Base-by-base conservation (phyloP, 1,139 yeast genomes). In the Zhuliangozyma blackwelliae region DNA sequence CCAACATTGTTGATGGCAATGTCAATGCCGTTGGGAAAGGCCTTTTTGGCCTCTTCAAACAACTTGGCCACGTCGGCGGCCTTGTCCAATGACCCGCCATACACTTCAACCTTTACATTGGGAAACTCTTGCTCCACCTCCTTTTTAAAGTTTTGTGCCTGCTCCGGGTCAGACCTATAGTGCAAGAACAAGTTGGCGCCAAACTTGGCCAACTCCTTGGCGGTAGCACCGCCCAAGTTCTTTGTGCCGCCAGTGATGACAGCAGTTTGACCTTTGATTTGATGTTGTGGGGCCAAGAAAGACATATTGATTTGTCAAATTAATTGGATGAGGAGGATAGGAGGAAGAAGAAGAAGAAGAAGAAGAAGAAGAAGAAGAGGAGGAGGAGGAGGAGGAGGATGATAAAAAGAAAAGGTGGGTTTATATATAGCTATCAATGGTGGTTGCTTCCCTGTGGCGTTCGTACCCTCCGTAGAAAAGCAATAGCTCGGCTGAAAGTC, bases 1-100 rank as follows among this genome's bases (percentile, higher is more conserved):
- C 87, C 87, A 27, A 79, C 80, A 45, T 77, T 79, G 61, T 79
- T 79, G 46, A 80, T 66, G 23, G 86, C 87, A 54, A 77, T 68
- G 48, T 81, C 84, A 46, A 77, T 63, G 10, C 67, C 65, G n/a
- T 57, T 48, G 20, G 76, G 76, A 35, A 69, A 70, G 39, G 73
- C 66, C 31, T 58, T 51, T 33, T 59, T 53, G 31, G 68, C 66
- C n/a, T 76, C 74, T 6, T 48, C 54, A 50, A 79, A 80, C 39
- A 80, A 57, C 26, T 59, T 55, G 22, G 59, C 54, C 33, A 69
- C 59, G 13, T 69, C 76, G 1, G 49, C 57, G 31, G 76, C 78
- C 3, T 52, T 52, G 31, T 68, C 58, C 37, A 80, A 60, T 32
- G 63, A 65, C 20, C 74, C 79, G 47, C 74, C 77, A 50, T 59